Percentiles rank a stretch among this genome's conserved stretches.
Evolutionary conservation across 768 basidiomycete species (phyloP).

Genomic region (Podaxis rugospora): DNA sequence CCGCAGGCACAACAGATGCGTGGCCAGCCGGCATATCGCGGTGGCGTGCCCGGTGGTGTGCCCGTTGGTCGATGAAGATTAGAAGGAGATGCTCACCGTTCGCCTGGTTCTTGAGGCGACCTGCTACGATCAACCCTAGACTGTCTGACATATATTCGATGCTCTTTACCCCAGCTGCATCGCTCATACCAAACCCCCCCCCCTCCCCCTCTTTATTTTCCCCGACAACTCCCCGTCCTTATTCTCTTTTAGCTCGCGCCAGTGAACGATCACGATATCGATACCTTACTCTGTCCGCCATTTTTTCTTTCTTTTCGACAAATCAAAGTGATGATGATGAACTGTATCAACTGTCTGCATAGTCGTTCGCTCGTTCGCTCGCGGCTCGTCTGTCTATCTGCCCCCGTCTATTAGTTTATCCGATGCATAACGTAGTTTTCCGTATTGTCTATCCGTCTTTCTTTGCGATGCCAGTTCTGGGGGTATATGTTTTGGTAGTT

Average conservation of each 20-base stretch:
- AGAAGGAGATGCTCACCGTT: constrained; percentile 3
- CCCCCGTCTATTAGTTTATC: constrained; percentile 7
- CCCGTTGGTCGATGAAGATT: constrained; percentile 30
- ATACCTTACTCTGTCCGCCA: not conserved
- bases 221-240: not conserved
- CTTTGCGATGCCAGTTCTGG: not conserved
- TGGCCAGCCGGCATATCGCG: constrained; percentile 31
- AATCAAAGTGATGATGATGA: constrained; percentile 3
- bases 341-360: constrained; percentile 4
- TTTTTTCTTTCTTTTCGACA: not conserved
- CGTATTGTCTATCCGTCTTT: not conserved
- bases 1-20: constrained; percentile 19
- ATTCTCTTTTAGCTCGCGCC: not conserved
- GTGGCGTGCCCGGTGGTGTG: constrained; percentile 23
- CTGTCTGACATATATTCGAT: not conserved
- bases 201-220: not conserved
- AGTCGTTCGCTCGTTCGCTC: constrained; percentile 5
- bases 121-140: constrained; percentile 2
- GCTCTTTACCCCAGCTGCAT: not conserved
- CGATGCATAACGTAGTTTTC: constrained; percentile 7
- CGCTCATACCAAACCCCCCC: not conserved
- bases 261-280: constrained; percentile 7
- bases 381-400: not conserved
- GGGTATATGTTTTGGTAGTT: not conserved
- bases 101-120: constrained; percentile 1